Evolutionary conservation across 2,329 filamentous ascomycete species (phyloP), one percentile per base, ranked within the genome.

Genomic region (Epichloe amarillans): DNA sequence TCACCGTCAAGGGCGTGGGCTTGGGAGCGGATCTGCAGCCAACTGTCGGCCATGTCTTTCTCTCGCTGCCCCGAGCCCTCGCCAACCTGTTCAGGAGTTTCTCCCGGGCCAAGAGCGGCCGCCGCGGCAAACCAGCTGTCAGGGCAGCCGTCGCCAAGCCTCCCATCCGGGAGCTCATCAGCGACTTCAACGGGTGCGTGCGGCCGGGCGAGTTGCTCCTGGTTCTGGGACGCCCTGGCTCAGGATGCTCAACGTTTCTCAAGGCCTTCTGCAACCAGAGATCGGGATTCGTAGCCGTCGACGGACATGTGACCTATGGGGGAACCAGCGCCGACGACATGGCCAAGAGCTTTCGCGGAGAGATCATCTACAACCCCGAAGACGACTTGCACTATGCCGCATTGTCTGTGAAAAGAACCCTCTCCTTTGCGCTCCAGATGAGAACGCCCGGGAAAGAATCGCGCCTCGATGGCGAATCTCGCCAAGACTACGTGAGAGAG

Each of bases 201-300:
- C 79, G 82, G 55, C 83, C 83, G 0, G 84, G 83, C 83, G 82
- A 86, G 62, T 80, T 86, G 75, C 65, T 85, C 0, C 67, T 86
- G 0, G 82, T 86, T 0, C 70, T 86, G 0, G 83, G 83, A 2
- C 72, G 82, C 0, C 83, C 83, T 0, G 84, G 83, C 0, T 71
- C 80, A 0, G 83, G 83, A 19, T 88, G 84, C 61, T 85, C 82
- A 0, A 84, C 83, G 0, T 74, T 88, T 19, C 71, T 88, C 40
- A 88, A 86, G 58, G 74, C 80, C 0, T 80, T 90, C 52, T 80
- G 82, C 30, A 89, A 89, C 61, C 77, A 88, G 57, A 73, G 83
- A 4, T 73, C 72, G 3, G 73, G 77, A 1, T 89, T 82, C 54
- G 79, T 79, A 5, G 72, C 67, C 0, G 80, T 89, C 2, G 69